Percentiles rank a stretch among this genome's conserved stretches.
phyloP scores from a whole-genome alignment of 2,329 filamentous ascomycete genomes.

The Pseudocercospora vitis region DNA sequence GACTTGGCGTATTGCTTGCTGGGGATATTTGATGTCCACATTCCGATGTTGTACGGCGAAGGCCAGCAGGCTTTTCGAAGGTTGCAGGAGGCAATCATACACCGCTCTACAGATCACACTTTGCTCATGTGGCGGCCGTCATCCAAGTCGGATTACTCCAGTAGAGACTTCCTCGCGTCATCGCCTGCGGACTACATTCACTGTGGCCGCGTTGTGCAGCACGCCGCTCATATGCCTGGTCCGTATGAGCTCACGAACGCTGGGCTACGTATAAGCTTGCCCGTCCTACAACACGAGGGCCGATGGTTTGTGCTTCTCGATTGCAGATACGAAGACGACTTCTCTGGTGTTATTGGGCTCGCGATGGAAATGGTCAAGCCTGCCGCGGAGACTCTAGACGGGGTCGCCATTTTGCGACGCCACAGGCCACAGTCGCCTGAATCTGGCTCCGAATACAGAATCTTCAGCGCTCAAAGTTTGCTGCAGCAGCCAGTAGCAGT shows the following conservation, averaged over 20 bases:
- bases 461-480: neutral
- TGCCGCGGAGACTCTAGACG: neutral
- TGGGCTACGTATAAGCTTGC: neutral
- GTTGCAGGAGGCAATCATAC: slow-evolving; percentile 25
- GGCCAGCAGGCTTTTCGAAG: slow-evolving; percentile 17
- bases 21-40: slow-evolving; percentile 25
- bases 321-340: neutral
- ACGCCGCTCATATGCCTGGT: neutral
- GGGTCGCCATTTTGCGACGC: neutral
- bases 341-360: neutral
- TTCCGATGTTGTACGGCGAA: slow-evolving; percentile 24
- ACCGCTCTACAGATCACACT: slow-evolving; percentile 14
- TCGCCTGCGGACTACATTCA: neutral
- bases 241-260: slow-evolving; percentile 3
- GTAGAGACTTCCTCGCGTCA: neutral
- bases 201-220: neutral
- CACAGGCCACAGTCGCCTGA: neutral
- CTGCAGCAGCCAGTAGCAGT: neutral
- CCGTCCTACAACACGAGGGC: neutral
- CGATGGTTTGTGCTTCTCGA: neutral
- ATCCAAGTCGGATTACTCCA: neutral
- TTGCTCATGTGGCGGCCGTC: slow-evolving; percentile 19
- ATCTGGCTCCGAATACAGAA: neutral
- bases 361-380: neutral
- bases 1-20: slow-evolving; percentile 23